Evolutionary conservation across 441 rosid genomes (phyloP).

Genomic region (Populus hybrid): DNA sequence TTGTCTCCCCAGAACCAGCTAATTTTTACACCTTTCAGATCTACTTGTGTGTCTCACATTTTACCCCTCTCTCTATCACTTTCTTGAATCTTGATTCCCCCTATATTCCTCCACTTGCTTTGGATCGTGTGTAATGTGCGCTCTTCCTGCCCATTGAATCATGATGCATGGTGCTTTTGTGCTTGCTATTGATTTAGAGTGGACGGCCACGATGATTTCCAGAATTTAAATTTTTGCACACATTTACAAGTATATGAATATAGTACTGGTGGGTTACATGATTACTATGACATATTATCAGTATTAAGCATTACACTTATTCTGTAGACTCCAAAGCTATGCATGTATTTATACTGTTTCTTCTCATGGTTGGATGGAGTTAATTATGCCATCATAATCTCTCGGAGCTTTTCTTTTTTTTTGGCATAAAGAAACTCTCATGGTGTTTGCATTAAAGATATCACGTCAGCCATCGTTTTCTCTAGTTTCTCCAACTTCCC

Average conservation of each 20-base stretch:
- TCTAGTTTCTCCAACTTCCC: background rate
- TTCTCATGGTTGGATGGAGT: background rate
- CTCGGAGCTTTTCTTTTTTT: background rate
- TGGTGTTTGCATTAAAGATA: constrained; percentile 10
- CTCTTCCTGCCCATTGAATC: background rate
- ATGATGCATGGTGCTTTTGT: background rate
- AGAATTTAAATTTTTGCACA: background rate
- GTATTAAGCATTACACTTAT: too few relatives aligned
- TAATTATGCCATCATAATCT: background rate
- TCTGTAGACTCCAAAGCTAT: background rate
- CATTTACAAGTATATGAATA: background rate
- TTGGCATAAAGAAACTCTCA: background rate
- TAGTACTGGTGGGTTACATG: background rate
- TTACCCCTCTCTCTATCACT: background rate
- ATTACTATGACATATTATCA: background rate
- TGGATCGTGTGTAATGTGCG: background rate
- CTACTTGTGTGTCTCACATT: background rate
- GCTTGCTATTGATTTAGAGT: constrained; percentile 1
- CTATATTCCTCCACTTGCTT: background rate
- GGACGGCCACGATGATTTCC: background rate
- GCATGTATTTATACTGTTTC: background rate
- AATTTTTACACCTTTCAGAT: background rate
- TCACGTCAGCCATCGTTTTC: constrained; percentile 17
- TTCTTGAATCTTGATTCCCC: constrained; percentile 10
- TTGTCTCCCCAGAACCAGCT: constrained; percentile 12